Base-by-base conservation (phyloP, 163 green algal species). In the Prototheca cutis region DNA sequence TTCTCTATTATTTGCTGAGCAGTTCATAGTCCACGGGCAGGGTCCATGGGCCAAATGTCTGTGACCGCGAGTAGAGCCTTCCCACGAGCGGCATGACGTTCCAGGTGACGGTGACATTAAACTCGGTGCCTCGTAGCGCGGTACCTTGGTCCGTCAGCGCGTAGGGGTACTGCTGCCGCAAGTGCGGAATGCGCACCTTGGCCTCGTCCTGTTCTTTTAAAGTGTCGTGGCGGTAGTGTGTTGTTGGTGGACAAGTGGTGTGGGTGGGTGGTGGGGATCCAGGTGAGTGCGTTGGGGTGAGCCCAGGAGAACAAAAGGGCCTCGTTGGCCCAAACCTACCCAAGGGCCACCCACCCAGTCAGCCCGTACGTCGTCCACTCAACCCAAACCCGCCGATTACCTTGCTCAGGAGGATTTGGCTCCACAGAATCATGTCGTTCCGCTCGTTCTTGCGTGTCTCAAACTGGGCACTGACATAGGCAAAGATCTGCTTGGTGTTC, bases 401-500 rank as follows among this genome's bases (percentile, higher is more conserved):
- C 69, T 81, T 80, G 25, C 68, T 58, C 48, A 74, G 47, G 13
- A 94, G 69, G 45, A 94, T 94, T n/a, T 48, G 61, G 55, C 88
- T 88, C 84, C 85, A 96, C 27, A 95, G 63, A 13, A 89, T 76
- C 21, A 90, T 74, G 57, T 88, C 63, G 59, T 92, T 90, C 4
- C 78, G 19, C 3, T 61, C 40, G 64, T 87, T 82, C 13, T 69
- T 58, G 2, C 40, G 17, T 6, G 84, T 90, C 8, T 55, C 59
- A 64, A 90, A 95, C 55, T 90, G 75, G 4, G 81, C 80, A 32
- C 75, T 77, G 18, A 93, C 59, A 48, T 69, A 90, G 17, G 80
- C 60, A 42, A 80, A 85, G 13, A 87, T 48, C 76, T 95, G 86
- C 70, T 94, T 94, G 0, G 86, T 95, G 68, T 95, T 95, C 89